Evolutionary conservation across 495 filamentous ascomycete species (phyloP), one percentile per base, ranked within the genome.

Genomic region (Talaromyces proteolyticus): DNA sequence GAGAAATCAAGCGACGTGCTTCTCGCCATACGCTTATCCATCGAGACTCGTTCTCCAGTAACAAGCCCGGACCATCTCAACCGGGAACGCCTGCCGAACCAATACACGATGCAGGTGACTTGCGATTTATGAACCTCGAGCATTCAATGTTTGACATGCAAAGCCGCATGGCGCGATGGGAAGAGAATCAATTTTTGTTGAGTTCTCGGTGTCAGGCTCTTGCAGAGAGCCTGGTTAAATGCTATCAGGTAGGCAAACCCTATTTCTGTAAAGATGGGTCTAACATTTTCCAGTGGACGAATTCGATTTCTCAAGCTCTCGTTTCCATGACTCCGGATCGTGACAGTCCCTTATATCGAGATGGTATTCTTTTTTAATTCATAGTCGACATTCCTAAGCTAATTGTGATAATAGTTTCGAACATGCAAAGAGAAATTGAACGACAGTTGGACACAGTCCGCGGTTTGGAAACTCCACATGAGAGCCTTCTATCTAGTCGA

Each of bases 1-100:
- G 93, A 36, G 93, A 98, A 65, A 98, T 98, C 70, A 96, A 96
- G 65, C 85, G 93, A 54, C 81, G 93, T 34, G 94, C 93, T n/a
- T 97, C 93, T 24, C 78, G 93, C 47, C 94, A 98, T 72, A 88
- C 93, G 26, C 72, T 97, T 55, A 95, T 96, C 43, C 91, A 98
- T 61, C 81, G 93, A 59, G 93, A 97, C 63, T 96, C 93, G 29
- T 95, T 89, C 70, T 86, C 87, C 38, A 63, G 77, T 18, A 86
- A 91, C 53, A 91, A 91, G 63, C 69, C 82, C 23, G 75, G 81
- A 34, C 67, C 78, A 18, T 86, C 88, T 25, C 87, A 90, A 56
- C 89, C 89, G 37, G 88, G 86, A 12, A 91, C 89, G 17, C 89
- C 91, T 3, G 86, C 85, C 16, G 89, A 95, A 59, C 84, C 87